phyloP scores from a whole-genome alignment of 371 early-diverging fungal genomes.

The Mucor sp. region DNA sequence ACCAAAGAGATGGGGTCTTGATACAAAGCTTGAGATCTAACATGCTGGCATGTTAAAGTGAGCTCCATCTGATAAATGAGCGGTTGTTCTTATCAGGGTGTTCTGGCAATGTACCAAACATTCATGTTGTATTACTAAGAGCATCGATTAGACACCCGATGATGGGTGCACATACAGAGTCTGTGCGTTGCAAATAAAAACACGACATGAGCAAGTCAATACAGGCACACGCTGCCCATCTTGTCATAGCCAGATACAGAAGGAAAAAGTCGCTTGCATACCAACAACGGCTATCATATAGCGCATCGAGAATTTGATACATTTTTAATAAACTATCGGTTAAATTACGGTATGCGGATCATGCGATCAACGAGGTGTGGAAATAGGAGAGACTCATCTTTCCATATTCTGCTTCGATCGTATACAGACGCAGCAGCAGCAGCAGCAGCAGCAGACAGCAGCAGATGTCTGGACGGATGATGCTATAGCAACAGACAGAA shows the following conservation, averaged over 20 bases:
- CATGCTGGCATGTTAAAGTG: too few relatives aligned
- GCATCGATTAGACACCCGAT: too few relatives aligned
- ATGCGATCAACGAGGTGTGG: slow-evolving; percentile 11
- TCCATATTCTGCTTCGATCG: not conserved
- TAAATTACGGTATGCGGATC: slow-evolving; percentile 17
- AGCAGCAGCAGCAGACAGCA: not conserved
- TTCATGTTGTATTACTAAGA: too few relatives aligned
- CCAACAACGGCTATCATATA: not conserved
- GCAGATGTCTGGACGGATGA: slow-evolving; percentile 12
- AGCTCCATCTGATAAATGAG: too few relatives aligned
- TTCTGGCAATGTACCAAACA: too few relatives aligned
- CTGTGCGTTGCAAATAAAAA: slow-evolving; percentile 1
- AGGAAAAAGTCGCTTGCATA: not conserved
- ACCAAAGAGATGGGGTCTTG: too few relatives aligned
- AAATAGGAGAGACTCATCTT: slow-evolving; percentile 1
- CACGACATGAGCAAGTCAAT: not conserved
- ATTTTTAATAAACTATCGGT: slow-evolving; percentile 5
- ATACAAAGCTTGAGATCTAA: too few relatives aligned
- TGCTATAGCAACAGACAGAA: not conserved
- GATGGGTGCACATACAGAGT: slow-evolving; percentile 1
- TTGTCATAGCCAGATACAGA: not conserved
- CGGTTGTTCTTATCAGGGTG: too few relatives aligned
- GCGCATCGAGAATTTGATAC: not conserved
- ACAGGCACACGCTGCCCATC: not conserved
- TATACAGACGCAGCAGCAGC: too few relatives aligned